Conservation (phyloP, 768 basidiomycete species). For the Suillus bovinus region DNA sequence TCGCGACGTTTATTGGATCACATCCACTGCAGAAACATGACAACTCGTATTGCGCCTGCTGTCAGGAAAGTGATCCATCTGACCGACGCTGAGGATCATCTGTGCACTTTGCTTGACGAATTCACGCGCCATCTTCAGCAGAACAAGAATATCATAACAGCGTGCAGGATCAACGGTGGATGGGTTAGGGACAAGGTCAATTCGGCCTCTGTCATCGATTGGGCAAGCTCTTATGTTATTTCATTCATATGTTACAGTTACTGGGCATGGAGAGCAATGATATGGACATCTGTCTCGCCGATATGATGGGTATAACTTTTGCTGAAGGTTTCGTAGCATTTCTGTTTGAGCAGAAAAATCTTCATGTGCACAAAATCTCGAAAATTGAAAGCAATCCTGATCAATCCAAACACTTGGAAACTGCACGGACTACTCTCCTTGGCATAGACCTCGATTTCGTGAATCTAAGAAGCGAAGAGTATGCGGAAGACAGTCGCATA, state of each 20-base stretch:
- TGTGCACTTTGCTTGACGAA: constrained; percentile 80
- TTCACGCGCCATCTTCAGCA: constrained; percentile 60
- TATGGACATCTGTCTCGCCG: constrained; percentile 87
- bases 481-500: constrained; percentile 84
- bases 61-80: constrained; percentile 48
- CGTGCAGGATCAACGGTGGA: constrained; percentile 93
- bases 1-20: constrained; percentile 10
- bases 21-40: constrained; percentile 25
- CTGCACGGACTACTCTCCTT: constrained; percentile 80
- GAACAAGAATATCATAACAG: constrained; percentile 52
- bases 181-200: constrained; percentile 98
- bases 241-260: constrained; percentile 48
- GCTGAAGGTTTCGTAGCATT: constrained; percentile 76
- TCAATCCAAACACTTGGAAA: constrained; percentile 97
- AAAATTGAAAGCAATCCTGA: constrained; percentile 94
- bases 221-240: constrained; percentile 14
- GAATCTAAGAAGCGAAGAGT: constrained; percentile 90
- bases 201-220: constrained; percentile 14
- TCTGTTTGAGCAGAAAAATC: constrained; percentile 30
- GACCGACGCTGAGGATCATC: constrained; percentile 62
- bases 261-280: constrained; percentile 83
- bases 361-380: constrained; percentile 54
- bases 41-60: constrained; percentile 33
- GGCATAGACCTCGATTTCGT: constrained; percentile 91
- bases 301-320: constrained; percentile 90